These are phyloP conservation scores for Loxodes magnus DNA, from an alignment of 73 alveolate genomes.

Conservation along the genomic window DNA sequence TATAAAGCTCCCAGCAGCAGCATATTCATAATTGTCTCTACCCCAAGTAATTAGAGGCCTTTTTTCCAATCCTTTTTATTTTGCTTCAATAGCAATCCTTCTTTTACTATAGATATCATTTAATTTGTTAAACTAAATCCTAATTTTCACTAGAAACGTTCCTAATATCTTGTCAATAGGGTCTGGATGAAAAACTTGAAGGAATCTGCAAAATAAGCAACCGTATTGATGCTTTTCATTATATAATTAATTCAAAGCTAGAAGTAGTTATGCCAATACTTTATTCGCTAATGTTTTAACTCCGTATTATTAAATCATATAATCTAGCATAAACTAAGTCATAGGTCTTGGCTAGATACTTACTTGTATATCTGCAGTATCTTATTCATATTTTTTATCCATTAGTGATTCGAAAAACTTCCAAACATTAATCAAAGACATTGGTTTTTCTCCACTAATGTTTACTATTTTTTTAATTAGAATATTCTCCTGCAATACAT, in stretches of 20 bases:
- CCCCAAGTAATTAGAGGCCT: too few relatives aligned
- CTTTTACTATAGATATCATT: too few relatives aligned
- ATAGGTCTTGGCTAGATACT: not conserved
- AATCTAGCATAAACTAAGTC: not conserved
- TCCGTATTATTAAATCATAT: not conserved
- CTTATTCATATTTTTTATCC: not conserved
- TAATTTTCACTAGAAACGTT: not conserved
- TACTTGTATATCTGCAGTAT: not conserved
- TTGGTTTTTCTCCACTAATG: too few relatives aligned
- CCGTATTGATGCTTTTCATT: not conserved
- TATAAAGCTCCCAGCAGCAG: constrained; percentile 2
- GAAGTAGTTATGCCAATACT: not conserved
- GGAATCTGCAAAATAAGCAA: not conserved
- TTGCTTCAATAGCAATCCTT: too few relatives aligned
- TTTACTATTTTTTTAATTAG: too few relatives aligned
- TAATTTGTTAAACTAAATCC: not conserved
- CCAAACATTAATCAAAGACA: not conserved
- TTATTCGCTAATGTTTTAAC: not conserved
- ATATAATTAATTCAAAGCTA: not conserved
- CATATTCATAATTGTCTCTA: not conserved
- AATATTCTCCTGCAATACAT: too few relatives aligned
- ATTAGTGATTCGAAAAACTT: not conserved
- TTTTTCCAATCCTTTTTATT: too few relatives aligned
- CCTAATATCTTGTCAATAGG: not conserved
- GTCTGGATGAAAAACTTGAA: not conserved